Evolutionary conservation across 352 stramenopile genomes (phyloP), one percentile per base, ranked within the genome.

Genomic region (Pythium brachiatum): DNA sequence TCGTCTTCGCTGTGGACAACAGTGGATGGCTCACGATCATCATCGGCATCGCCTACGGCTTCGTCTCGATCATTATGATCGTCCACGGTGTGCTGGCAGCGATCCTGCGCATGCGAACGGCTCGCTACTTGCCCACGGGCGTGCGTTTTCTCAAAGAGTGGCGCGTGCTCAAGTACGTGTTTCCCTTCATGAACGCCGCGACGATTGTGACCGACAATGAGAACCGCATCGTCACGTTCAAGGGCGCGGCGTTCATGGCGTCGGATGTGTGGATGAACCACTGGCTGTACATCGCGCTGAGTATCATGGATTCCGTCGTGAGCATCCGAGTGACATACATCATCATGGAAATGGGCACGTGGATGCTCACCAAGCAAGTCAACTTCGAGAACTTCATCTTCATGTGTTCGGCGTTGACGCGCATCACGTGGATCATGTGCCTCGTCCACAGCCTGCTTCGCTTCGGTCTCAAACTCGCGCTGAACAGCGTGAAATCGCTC

Each of bases 21-120:
- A 58, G 25, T 5, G 41, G 50, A 16, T 66, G 50, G 66, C 21
- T 73, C 23, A 38, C 36, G 6, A 18, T 34, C 3, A 8, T 69
- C 3, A 43, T 69, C 18, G 26, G 41, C 21, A 26, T 69, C 7
- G 9, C 53, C 15, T 69, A 69, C 52, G 56, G 60, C n/a, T 3
- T 69, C 29, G 23, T 66, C 11, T 69, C 54, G n/a, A 56, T 73
- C 27, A n/a, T 46, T 7, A 55, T 66, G 60, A 73, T 73, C 15
- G 5, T 41, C 7, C 50, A 32, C 15, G 66, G 66, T 7, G 27
- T 73, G 7, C 12, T 73, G 18, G 51, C 50, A 9, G 47, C 66
- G 11, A 50, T 69, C 23, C 8, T 53, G n/a, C 54, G 23, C 7
- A 41, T 32, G 1, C 51, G 36, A 0, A 20, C 18, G 2, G 50